Base-by-base conservation (phyloP, 1,284 basidiomycete genomes). In the Trametes sp. region DNA sequence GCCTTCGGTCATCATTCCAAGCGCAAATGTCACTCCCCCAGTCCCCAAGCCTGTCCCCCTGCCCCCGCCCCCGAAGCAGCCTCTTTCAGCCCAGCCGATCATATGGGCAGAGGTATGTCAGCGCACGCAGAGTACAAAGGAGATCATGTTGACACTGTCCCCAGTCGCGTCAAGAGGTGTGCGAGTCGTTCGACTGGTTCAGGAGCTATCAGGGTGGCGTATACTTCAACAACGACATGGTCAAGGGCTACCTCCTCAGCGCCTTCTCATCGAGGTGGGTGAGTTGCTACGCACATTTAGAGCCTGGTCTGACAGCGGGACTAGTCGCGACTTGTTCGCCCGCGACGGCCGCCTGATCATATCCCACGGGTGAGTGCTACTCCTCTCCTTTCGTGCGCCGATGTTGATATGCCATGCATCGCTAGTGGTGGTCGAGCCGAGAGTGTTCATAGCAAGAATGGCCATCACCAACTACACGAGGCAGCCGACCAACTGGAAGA, bases 91-190 rank as follows among this genome's bases (percentile, higher is more conserved):
- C 1, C 59, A 48, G 38, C 70, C 70, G 16, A 70, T 66, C 2
- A 76, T 81, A 31, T 81, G 79, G 79, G 75, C 79, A 2, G 63
- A 76, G 72, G 80, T 79, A 61, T 21, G 71, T 69, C 9, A 50
- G 19, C 7, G n/a, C 21, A 6, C 21, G 3, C 4, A n/a, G 36
- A 35, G n/a, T n/a, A n/a, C n/a, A n/a, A n/a, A n/a, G n/a, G n/a
- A n/a, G n/a, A n/a, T n/a, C n/a, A n/a, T n/a, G n/a, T n/a, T n/a
- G n/a, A n/a, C n/a, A n/a, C n/a, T n/a, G 29, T 31, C 21, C 44
- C 19, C 63, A 93, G 92, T 88, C 90, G 26, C 85, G 91, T 46
- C 91, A 93, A 76, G 91, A 93, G 75, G 80, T 93, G 2, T 93
- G 92, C 75, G 91, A 93, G 73, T 82, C 87, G 1, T 85, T 88